Conservation (phyloP, 495 filamentous ascomycete genomes). For the Filosporella fistucella region DNA sequence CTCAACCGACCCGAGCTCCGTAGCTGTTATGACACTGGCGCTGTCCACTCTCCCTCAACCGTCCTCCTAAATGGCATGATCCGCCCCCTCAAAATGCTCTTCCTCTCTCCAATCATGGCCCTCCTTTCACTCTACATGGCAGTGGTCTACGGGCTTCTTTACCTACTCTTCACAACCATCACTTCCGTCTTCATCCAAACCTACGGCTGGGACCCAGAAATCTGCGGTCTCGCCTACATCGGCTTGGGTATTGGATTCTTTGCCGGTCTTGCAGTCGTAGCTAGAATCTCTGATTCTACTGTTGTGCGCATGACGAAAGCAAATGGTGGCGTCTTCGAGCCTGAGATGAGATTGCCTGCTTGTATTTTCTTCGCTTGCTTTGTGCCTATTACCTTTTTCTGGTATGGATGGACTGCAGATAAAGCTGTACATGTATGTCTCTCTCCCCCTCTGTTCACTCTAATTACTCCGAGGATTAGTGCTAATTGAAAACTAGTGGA, state of each 20-base stretch:
- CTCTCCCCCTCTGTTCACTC: not conserved
- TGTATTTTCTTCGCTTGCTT: conserved; percentile 33
- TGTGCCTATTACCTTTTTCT: conserved; percentile 42
- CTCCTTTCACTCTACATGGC: conserved; percentile 69
- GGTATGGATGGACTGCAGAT: conserved; percentile 44
- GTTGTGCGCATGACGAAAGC: conserved; percentile 34
- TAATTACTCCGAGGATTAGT: not conserved
- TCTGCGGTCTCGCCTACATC: conserved; percentile 40
- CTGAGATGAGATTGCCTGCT: conserved; percentile 47
- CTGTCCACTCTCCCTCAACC: conserved; percentile 14
- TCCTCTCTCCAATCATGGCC: conserved; percentile 56
- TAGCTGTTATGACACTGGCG: conserved; percentile 29
- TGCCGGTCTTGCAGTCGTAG: conserved; percentile 22
- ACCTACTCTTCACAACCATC: conserved; percentile 77
- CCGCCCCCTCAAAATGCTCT: conserved; percentile 47
- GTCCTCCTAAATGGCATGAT: conserved; percentile 36
- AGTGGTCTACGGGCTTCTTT: conserved; percentile 71
- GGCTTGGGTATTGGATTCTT: conserved; percentile 43
- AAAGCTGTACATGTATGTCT: conserved; percentile 21
- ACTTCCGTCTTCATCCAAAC: conserved; percentile 50
- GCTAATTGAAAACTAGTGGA: conserved; percentile 35
- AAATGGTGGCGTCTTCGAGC: conserved; percentile 51
- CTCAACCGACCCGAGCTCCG: conserved; percentile 30
- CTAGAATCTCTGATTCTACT: conserved; percentile 33
- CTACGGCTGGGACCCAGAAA: conserved; percentile 43